Evolutionary conservation across 2,329 filamentous ascomycete genomes (phyloP).

Genomic region (Laburnicola sp.): DNA sequence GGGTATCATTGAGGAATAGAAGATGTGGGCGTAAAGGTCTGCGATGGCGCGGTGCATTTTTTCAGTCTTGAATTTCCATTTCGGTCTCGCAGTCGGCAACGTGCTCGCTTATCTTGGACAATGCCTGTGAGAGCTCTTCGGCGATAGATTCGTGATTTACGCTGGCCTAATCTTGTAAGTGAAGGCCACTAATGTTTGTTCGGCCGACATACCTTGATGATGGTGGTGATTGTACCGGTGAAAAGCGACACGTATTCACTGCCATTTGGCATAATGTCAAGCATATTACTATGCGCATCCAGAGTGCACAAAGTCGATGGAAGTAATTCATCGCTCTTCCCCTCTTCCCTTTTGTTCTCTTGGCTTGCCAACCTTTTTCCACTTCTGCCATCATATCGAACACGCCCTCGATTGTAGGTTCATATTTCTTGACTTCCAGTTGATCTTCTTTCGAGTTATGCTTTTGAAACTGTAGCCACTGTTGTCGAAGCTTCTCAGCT

Average conservation of each 20-base stretch:
- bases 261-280: conserved; percentile 22
- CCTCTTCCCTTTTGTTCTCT: conserved; percentile 11
- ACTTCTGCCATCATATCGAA: conserved; percentile 16
- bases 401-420: conserved; percentile 16
- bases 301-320: conserved; percentile 17
- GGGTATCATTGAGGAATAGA: conserved; percentile 23
- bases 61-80: conserved; percentile 15
- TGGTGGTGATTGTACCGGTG: conserved; percentile 9
- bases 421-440: conserved; percentile 10
- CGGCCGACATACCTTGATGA: neutral
- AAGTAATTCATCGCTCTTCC: conserved; percentile 19
- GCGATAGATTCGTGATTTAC: conserved; percentile 27
- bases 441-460: conserved; percentile 14
- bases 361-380: conserved; percentile 15
- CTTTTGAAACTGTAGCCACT: conserved; percentile 16
- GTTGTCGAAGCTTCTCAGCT: conserved; percentile 9
- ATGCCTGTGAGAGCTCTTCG: conserved; percentile 16
- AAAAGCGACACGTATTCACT: conserved; percentile 29
- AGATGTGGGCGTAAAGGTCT: conserved; percentile 27
- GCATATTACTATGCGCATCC: conserved; percentile 17
- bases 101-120: conserved; percentile 24
- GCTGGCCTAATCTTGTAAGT: conserved; percentile 15
- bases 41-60: conserved; percentile 18
- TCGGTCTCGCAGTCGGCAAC: conserved; percentile 20
- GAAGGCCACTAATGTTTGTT: too few relatives aligned